A percentile compares a stretch with the other conserved stretches of the same genome.
These are phyloP conservation scores for Candida anutae DNA, from an alignment of 1,139 yeast genomes.

Conservation along the genomic window DNA sequence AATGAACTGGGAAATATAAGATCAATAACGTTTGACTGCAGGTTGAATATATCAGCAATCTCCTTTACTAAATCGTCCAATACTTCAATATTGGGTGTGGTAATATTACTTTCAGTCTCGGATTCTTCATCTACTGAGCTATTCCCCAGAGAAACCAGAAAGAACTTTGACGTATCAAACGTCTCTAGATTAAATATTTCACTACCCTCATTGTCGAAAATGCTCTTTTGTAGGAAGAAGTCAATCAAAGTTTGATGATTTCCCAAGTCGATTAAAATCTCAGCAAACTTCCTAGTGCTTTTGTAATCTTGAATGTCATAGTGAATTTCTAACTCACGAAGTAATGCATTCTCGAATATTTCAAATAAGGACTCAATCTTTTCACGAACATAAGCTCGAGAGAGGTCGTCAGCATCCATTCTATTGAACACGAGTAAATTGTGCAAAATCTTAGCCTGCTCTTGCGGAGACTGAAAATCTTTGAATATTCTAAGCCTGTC, in stretches of 20 bases:
- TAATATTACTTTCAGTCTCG: constrained; percentile 1
- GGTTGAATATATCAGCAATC: constrained; percentile 27
- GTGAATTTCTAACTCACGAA: constrained; percentile 61
- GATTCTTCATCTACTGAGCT: constrained; percentile 2
- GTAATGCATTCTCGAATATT: constrained; percentile 64
- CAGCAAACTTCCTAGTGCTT: constrained; percentile 26
- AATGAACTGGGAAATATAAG: constrained; percentile 31
- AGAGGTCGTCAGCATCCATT: constrained; percentile 29
- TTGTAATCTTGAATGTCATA: constrained; percentile 45
- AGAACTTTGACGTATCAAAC: constrained; percentile 16
- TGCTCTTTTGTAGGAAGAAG: constrained; percentile 38
- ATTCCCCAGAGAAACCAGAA: constrained; percentile 4
- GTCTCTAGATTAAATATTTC: constrained; percentile 24
- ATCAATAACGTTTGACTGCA: constrained; percentile 30
- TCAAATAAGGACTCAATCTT: constrained; percentile 55
- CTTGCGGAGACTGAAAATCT: constrained; percentile 39
- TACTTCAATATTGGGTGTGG: constrained; percentile 10
- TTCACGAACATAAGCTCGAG: constrained; percentile 30
- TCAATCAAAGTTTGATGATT: constrained; percentile 41
- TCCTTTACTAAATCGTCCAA: constrained; percentile 19
- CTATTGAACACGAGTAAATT: constrained; percentile 32
- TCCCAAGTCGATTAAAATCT: constrained; percentile 27
- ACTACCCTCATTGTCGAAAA: constrained; percentile 30
- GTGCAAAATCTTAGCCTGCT: constrained; percentile 38
- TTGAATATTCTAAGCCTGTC: constrained; percentile 42